These are phyloP conservation scores for Naematelia encephala DNA, from an alignment of 768 basidiomycete genomes.

Conservation along the genomic window DNA sequence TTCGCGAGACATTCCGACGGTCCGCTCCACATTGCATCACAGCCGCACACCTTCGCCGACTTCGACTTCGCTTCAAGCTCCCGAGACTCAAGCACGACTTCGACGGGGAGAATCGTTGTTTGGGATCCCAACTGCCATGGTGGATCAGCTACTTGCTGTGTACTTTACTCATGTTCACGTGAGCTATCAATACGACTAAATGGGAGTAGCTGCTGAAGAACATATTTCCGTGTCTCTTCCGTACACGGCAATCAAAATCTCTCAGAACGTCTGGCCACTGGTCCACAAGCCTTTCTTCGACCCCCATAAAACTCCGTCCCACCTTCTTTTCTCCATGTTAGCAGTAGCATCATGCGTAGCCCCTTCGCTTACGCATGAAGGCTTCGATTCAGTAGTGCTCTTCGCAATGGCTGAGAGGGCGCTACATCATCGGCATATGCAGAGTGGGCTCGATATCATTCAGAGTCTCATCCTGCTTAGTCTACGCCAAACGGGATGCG, in stretches of 20 bases:
- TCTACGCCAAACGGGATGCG: conserved; percentile 38
- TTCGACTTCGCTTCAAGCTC: no score
- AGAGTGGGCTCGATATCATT: conserved; percentile 25
- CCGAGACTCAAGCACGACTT: background rate
- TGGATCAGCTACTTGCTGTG: conserved; percentile 31
- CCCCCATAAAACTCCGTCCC: conserved; percentile 20
- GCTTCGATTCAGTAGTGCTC: conserved; percentile 17
- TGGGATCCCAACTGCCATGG: conserved; percentile 4
- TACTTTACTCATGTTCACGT: conserved; percentile 45
- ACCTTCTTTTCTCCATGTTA: conserved; percentile 35
- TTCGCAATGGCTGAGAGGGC: conserved; percentile 26
- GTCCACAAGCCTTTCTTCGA: conserved; percentile 43
- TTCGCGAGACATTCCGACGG: background rate
- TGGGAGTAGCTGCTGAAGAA: background rate
- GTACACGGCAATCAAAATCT: background rate
- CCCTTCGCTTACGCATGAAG: conserved; percentile 5
- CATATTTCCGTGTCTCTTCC: background rate
- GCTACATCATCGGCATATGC: conserved; percentile 11
- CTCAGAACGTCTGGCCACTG: conserved; percentile 43
- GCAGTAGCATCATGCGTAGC: conserved; percentile 34
- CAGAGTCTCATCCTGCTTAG: conserved; percentile 36
- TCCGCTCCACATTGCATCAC: background rate
- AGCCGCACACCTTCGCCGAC: background rate
- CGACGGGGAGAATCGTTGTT: background rate
- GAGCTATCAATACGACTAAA: background rate